These are phyloP conservation scores for Asterophora parasitica DNA, from an alignment of 768 basidiomycete species.

Conservation along the genomic window DNA sequence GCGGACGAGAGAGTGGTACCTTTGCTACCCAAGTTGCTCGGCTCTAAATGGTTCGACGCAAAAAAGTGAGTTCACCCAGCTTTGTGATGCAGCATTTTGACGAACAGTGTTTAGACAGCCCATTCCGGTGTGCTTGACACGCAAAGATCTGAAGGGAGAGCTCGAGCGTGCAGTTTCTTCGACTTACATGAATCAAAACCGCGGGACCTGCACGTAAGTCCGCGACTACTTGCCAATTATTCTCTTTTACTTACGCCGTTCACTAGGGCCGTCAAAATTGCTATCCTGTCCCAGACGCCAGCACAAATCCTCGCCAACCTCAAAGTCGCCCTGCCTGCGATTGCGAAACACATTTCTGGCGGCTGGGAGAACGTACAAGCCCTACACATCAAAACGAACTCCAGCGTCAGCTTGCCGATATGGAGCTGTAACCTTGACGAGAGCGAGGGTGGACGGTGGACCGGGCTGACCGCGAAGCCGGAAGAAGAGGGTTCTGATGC, in stretches of 20 bases:
- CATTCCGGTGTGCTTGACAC: conserved; percentile 84
- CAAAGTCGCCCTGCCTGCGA: conserved; percentile 66
- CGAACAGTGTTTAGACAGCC: conserved; percentile 65
- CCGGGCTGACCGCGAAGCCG: conserved; percentile 34
- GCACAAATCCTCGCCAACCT: conserved; percentile 78
- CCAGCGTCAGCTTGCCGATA: conserved; percentile 81
- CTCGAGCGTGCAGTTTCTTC: conserved; percentile 90
- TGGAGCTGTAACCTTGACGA: conserved; percentile 78
- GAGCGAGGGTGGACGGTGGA: conserved; percentile 56
- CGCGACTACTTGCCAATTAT: background rate
- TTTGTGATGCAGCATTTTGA: background rate
- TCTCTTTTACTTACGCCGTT: background rate
- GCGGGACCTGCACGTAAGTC: conserved; percentile 87
- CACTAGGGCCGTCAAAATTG: conserved; percentile 78
- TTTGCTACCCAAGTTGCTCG: conserved; percentile 82
- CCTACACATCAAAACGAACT: conserved; percentile 85
- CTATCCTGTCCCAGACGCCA: conserved; percentile 64
- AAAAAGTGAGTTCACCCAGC: conserved; percentile 70
- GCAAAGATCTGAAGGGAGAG: conserved; percentile 88
- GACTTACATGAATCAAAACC: conserved; percentile 94
- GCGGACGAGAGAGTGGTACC: conserved; percentile 89
- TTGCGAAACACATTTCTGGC: conserved; percentile 65
- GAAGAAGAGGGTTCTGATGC: conserved; percentile 21
- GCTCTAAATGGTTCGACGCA: conserved; percentile 87
- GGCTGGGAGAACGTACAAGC: conserved; percentile 91